Base-by-base conservation (phyloP, 352 stramenopile genomes). In the Globisporangium camurandrum region DNA sequence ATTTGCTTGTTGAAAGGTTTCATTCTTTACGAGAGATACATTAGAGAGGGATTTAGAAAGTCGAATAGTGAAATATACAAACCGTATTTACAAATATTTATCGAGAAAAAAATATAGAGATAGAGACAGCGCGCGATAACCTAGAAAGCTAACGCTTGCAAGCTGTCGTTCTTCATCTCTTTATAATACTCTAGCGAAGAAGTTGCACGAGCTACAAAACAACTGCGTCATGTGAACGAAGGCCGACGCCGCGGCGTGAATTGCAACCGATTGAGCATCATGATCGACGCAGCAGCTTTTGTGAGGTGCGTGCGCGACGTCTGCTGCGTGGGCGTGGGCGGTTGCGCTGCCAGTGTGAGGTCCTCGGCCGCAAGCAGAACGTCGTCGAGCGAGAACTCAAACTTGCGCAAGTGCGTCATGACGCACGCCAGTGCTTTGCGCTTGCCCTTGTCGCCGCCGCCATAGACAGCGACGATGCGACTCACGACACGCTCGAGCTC, bases 371-470 rank as follows among this genome's bases (percentile, higher is more conserved):
- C 72, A 5, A 71, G 47, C 14, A 88, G 45, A 30, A 84, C 86
- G 44, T 88, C 77, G 49, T 86, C 72, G 24, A 86, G 62, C 28
- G 77, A 88, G 51, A 92, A 92, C 51, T 92, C 73, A 56, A 81
- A 92, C 55, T 89, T 92, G 56, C 76, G 75, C 46, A 92, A 45
- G 40, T 88, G 67, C 64, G 87, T 75, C 55, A 92, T 81, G 19
- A 91, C 72, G 39, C 76, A 85, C 4, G 65, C 54, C 12, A 91
- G 59, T 0, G 80, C 76, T 53, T 88, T 86, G 31, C 73, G 73
- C 49, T 88, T 88, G 43, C 70, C 75, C 39, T 81, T 80, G 44
- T 86, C 75, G 1, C 70, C 80, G 2, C 74, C 77, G 2, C 80
- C 80, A 53, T 81, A 89, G 50, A 85, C 86, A 14, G 62, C 36